A percentile compares a stretch with the other conserved stretches of the same genome.
Conservation (phyloP, 2,329 filamentous ascomycete species). For the Nemania sp. region DNA sequence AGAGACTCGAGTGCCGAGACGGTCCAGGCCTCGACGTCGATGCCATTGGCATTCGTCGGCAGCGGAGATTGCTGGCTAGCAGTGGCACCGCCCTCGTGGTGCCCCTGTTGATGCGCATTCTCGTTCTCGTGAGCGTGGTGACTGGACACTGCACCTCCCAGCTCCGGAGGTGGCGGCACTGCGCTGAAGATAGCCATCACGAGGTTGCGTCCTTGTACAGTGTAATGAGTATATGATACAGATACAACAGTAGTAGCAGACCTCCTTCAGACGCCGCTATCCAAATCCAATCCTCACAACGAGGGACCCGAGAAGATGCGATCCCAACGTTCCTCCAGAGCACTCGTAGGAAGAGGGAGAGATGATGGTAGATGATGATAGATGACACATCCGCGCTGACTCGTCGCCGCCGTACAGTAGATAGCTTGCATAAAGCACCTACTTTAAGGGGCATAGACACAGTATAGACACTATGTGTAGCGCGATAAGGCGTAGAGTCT, state of each 20-base stretch:
- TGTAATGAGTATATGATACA: neutral
- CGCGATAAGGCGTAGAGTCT: constrained; percentile 15
- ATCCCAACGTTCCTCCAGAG: too few relatives aligned
- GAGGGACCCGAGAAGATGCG: too few relatives aligned
- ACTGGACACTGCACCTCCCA: constrained; percentile 31
- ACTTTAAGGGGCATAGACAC: neutral
- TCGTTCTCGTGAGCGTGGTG: constrained; percentile 26
- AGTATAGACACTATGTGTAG: neutral
- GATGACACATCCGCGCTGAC: constrained; percentile 23
- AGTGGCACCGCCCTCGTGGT: too few relatives aligned
- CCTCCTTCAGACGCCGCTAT: neutral
- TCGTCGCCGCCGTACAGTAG: neutral
- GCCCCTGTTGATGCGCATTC: too few relatives aligned
- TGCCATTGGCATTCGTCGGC: constrained; percentile 39
- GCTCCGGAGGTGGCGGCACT: constrained; percentile 53
- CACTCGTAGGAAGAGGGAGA: too few relatives aligned
- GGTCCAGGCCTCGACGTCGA: constrained; percentile 71
- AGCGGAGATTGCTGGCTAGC: neutral
- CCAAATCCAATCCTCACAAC: too few relatives aligned
- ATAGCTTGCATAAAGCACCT: too few relatives aligned
- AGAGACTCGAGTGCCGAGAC: constrained; percentile 59
- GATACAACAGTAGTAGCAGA: neutral
- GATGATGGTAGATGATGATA: too few relatives aligned
- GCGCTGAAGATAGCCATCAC: constrained; percentile 56
- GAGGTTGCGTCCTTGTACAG: constrained; percentile 5